Percentiles rank a stretch among this genome's conserved stretches.
These are phyloP conservation scores for Dillenia turbinata DNA, from an alignment of 164 flowering plant species.

Conservation along the genomic window DNA sequence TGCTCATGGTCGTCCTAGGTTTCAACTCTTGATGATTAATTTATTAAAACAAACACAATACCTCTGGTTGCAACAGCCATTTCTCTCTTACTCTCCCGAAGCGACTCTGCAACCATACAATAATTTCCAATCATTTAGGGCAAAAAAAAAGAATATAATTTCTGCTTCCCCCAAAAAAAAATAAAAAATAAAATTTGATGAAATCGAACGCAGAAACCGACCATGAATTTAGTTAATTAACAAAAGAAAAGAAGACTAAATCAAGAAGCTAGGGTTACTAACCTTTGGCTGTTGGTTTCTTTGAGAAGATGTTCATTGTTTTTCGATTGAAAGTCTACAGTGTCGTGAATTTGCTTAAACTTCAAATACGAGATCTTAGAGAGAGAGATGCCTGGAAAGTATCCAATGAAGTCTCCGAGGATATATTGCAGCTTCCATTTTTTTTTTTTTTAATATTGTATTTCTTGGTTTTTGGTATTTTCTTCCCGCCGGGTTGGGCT, in stretches of 20 bases:
- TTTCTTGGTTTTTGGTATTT: too few species aligned
- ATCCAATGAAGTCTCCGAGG: background rate
- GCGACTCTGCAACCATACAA: conserved; percentile 49
- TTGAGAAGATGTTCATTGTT: conserved; percentile 66
- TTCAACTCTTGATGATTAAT: background rate
- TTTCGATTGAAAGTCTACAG: background rate
- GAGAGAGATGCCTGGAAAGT: background rate
- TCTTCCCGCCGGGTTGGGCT: too few species aligned
- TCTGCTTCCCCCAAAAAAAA: background rate
- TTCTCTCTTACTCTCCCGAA: conserved; percentile 77
- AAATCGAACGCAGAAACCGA: background rate
- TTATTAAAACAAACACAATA: conserved; percentile 11
- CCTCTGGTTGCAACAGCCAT: conserved; percentile 83
- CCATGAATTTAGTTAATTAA: background rate
- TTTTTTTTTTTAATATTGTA: too few species aligned
- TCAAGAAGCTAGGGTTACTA: conserved; percentile 6
- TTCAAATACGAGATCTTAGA: too few species aligned
- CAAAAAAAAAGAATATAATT: background rate
- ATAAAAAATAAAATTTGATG: background rate
- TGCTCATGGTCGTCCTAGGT: background rate
- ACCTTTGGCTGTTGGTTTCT: conserved; percentile 80
- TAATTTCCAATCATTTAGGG: background rate
- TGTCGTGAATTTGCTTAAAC: too few species aligned
- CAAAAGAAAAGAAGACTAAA: background rate
- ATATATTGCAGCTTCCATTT: background rate